These are phyloP conservation scores for Aspergillus bridgeri DNA, from an alignment of 495 filamentous ascomycete species.

Conservation along the genomic window DNA sequence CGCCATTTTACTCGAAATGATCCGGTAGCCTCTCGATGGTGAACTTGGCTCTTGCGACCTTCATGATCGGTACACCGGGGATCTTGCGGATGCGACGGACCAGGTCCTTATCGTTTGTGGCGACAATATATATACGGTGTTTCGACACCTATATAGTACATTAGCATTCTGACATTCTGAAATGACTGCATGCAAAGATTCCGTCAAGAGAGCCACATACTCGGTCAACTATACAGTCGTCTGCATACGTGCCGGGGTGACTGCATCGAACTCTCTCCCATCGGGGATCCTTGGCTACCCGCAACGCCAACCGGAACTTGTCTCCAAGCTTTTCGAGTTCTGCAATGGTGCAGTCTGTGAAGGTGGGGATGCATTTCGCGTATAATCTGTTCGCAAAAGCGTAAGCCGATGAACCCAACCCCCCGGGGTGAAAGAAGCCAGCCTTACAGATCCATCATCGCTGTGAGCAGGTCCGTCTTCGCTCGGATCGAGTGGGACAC, in stretches of 20 bases:
- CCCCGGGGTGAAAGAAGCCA: slow-evolving; percentile 41
- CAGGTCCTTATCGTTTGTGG: slow-evolving; percentile 74
- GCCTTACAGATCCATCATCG: slow-evolving; percentile 70
- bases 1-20: slow-evolving; percentile 50
- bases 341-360: slow-evolving; percentile 53
- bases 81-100: slow-evolving; percentile 68
- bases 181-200: background rate
- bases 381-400: slow-evolving; percentile 59
- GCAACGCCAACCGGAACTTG: slow-evolving; percentile 83
- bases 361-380: slow-evolving; percentile 50
- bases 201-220: slow-evolving; percentile 48
- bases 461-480: slow-evolving; percentile 82
- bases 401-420: slow-evolving; percentile 46
- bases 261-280: slow-evolving; percentile 82
- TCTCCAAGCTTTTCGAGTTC: slow-evolving; percentile 91
- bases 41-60: slow-evolving; percentile 79
- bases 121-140: slow-evolving; percentile 82
- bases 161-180: background rate
- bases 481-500: slow-evolving; percentile 84
- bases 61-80: slow-evolving; percentile 56
- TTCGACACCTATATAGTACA: slow-evolving; percentile 35
- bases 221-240: slow-evolving; percentile 91
- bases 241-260: slow-evolving; percentile 90
- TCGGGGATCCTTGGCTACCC: slow-evolving; percentile 88
- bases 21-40: slow-evolving; percentile 88